Conservation (phyloP, 306 rosid genomes). For the Senna tora region DNA sequence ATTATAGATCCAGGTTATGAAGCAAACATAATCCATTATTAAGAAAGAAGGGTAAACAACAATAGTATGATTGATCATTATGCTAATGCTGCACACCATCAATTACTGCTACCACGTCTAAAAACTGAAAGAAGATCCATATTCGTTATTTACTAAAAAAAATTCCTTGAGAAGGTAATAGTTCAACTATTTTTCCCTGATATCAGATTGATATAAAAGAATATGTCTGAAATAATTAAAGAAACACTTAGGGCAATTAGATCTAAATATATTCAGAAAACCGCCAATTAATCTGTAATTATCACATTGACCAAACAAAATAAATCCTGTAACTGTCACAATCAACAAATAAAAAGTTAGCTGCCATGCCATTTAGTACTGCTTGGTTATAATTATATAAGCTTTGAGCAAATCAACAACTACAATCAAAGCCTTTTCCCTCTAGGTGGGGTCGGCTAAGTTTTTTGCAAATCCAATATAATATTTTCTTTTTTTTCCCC, state of each 20-base stretch:
- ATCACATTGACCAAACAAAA: background rate
- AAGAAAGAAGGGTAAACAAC: background rate
- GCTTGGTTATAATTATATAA: background rate
- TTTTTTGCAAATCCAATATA: slow-evolving; percentile 13
- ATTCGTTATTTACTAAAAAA: background rate
- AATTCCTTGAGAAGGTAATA: slow-evolving; percentile 14
- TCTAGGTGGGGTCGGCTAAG: too few relatives aligned
- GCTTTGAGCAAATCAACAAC: slow-evolving; percentile 1
- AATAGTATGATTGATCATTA: slow-evolving; percentile 24
- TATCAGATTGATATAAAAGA: background rate
- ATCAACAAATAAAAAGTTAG: slow-evolving; percentile 10
- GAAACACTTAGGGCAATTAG: background rate
- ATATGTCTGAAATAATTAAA: slow-evolving; percentile 1
- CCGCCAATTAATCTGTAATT: background rate
- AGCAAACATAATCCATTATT: slow-evolving; percentile 11
- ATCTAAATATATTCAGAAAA: background rate
- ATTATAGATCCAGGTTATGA: slow-evolving; percentile 12
- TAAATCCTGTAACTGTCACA: background rate
- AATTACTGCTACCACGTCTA: background rate
- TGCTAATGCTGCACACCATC: slow-evolving; percentile 4
- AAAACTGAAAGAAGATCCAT: slow-evolving; percentile 7
- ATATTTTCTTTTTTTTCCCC: too few relatives aligned
- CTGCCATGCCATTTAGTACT: background rate
- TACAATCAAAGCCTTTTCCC: too few relatives aligned
- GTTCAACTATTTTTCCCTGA: background rate